Conservation (phyloP, 805 yeast genomes). For the Suhomyces xylopsoci region DNA sequence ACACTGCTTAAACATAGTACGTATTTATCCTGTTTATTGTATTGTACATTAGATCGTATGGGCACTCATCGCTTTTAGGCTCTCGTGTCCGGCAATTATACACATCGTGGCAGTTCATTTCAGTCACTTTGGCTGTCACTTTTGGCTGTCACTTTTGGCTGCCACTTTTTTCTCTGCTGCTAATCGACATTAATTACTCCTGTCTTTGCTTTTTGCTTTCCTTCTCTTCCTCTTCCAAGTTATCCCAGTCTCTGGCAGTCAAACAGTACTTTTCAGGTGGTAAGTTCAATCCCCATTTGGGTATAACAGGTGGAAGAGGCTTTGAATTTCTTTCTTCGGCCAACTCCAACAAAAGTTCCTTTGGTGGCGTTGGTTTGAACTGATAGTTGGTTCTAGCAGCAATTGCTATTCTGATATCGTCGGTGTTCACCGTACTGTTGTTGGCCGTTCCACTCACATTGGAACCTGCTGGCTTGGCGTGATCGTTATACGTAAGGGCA, state of each 20-base stretch:
- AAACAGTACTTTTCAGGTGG: conserved; percentile 98
- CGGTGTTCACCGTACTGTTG: conserved; percentile 65
- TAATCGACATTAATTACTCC: background rate
- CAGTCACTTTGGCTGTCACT: background rate
- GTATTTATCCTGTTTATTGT: background rate
- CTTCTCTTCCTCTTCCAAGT: conserved; percentile 20
- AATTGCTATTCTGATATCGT: conserved; percentile 88
- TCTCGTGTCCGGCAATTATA: background rate
- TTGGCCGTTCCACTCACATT: conserved; percentile 28
- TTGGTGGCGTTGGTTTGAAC: conserved; percentile 92
- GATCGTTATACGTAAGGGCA: conserved; percentile 86
- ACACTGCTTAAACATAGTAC: background rate
- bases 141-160: background rate
- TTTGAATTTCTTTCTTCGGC: conserved; percentile 91
- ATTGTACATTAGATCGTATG: background rate
- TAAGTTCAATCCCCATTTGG: conserved; percentile 85
- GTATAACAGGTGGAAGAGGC: conserved; percentile 86
- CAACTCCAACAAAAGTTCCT: conserved; percentile 82
- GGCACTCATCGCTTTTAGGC: background rate
- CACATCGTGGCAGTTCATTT: background rate
- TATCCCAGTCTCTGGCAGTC: conserved; percentile 76
- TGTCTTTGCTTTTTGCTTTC: conserved; percentile 9
- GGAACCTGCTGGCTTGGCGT: conserved; percentile 47
- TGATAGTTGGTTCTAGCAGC: conserved; percentile 94
- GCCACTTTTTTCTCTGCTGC: background rate